Base-by-base conservation (phyloP, 257 asterid genomes). In the Fraxinus americana region DNA sequence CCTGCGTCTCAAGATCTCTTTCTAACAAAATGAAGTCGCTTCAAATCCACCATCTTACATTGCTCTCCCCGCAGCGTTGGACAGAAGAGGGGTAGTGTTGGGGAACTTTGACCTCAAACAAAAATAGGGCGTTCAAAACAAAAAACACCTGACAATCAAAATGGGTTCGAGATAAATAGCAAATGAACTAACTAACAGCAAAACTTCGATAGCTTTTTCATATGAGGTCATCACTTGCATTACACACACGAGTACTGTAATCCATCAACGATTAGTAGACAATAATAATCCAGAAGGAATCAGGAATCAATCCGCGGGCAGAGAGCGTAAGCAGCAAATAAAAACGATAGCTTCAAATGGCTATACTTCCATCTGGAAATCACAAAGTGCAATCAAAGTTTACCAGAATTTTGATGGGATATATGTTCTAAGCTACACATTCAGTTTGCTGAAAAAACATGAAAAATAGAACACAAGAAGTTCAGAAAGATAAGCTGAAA, bases 401-500 rank as follows among this genome's bases (percentile, higher is more conserved):
- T 11, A 63, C 69, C 12, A 63, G 19, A 63, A 25, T 21, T 25
- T 21, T 61, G 68, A 61, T 61, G 68, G 68, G 4, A 9, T 1
- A 12, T 63, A 27, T 63, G 69, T 63, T 27, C 36, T 63, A 27
- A 12, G 69, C 69, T 8, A 63, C 13, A 25, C 36, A 25, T 10
- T 27, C 34, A 25, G 69, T 63, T 4, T 25, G 34, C 69, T 11
- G 4, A 59, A 21, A 21, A 59, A 7, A 9, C 25, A 54, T 8
- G 17, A 23, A 2, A 63, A 10, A 2, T 61, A 21, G 13, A 61
- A 8, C 14, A 61, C 30, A 7, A 23, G 32, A 21, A 63, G 35
- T 48, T 81, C 57, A 52, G 43, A 75, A n/a, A 25, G 12, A 68
- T 25, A 13, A 61, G 32, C 68, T 61, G 6, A 23, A 59, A 59